Base-by-base conservation (phyloP, 768 basidiomycete species). In the Tulasnella sp. region DNA sequence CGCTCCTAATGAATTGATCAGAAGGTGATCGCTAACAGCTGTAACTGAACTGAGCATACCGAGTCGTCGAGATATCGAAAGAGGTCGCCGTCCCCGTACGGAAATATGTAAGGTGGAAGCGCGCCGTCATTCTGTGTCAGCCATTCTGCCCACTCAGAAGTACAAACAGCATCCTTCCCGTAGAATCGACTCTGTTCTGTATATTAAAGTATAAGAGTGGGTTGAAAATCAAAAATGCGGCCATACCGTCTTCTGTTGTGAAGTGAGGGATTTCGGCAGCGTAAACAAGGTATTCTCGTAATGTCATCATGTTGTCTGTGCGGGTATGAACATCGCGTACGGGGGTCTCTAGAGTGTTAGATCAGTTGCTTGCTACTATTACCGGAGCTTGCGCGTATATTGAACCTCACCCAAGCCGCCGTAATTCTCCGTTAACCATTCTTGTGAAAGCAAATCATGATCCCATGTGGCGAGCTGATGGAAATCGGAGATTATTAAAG, bases 121-220 rank as follows among this genome's bases (percentile, higher is more conserved):
- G 74, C 66, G 22, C 62, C 60, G 2, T 62, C n/a, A n/a, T n/a
- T n/a, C n/a, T n/a, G 58, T 5, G 69, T 59, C 13, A 90, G 65
- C 78, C 82, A 86, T 3, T 74, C 50, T 19, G 69, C 68, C 83
- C 84, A 90, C 58, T 64, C 59, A 34, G 59, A 27, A 0, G 87
- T 87, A 61, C 84, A 88, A 9, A 73, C 68, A 1, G 73, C 72
- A 59, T 90, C 87, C 60, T 89, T 89, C 19, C 82, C 84, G 58
- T 90, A 89, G 7, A 78, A 67, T 25, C 82, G 68, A 59, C 77
- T 73, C 8, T 53, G 4, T 29, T 46, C 35, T 48, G 20, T 33
- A 32, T 13, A 10, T n/a, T n/a, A n/a, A n/a, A n/a, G n/a, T n/a
- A n/a, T n/a, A n/a, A n/a, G n/a, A n/a, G n/a, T n/a, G n/a, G n/a